Conservation (phyloP, 2,329 filamentous ascomycete genomes). For the Elsinoe necatrix region DNA sequence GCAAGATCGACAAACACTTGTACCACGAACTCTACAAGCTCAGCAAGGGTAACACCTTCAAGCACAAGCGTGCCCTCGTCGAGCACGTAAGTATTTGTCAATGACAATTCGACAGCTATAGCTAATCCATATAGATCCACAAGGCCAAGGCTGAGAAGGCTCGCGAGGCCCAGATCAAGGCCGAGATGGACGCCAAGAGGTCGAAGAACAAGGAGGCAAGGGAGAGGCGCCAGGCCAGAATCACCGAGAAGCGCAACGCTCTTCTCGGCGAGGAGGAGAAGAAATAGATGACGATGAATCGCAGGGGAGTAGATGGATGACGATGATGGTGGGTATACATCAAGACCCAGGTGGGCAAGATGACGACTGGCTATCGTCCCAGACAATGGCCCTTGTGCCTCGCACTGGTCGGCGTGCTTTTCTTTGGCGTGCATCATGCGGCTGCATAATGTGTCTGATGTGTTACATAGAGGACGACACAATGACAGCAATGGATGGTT, state of each 20-base stretch:
- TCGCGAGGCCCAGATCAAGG: slow-evolving; percentile 86
- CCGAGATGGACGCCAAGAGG: slow-evolving; percentile 98
- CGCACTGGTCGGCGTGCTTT: slow-evolving; percentile 15
- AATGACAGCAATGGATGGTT: slow-evolving; percentile 13
- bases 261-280: slow-evolving; percentile 61
- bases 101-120: slow-evolving; percentile 28
- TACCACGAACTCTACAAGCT: slow-evolving; percentile 99
- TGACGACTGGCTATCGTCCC: background rate
- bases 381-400: slow-evolving; percentile 10
- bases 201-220: slow-evolving; percentile 99
- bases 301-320: slow-evolving; percentile 16
- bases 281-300: slow-evolving; percentile 25
- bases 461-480: slow-evolving; percentile 15
- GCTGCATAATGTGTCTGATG: slow-evolving; percentile 12
- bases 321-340: slow-evolving; percentile 12
- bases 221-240: slow-evolving; percentile 94
- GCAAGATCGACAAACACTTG: slow-evolving; percentile 99
- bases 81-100: slow-evolving; percentile 79
- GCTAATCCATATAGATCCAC: slow-evolving; percentile 65
- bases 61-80: slow-evolving; percentile 99
- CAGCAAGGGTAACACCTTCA: slow-evolving; percentile 99
- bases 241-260: slow-evolving; percentile 81
- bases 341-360: slow-evolving; percentile 9
- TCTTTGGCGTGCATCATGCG: slow-evolving; percentile 15
- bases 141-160: slow-evolving; percentile 99